Conservation (phyloP, 2,329 filamentous ascomycete genomes). For the Pseudopyricularia javanii region DNA sequence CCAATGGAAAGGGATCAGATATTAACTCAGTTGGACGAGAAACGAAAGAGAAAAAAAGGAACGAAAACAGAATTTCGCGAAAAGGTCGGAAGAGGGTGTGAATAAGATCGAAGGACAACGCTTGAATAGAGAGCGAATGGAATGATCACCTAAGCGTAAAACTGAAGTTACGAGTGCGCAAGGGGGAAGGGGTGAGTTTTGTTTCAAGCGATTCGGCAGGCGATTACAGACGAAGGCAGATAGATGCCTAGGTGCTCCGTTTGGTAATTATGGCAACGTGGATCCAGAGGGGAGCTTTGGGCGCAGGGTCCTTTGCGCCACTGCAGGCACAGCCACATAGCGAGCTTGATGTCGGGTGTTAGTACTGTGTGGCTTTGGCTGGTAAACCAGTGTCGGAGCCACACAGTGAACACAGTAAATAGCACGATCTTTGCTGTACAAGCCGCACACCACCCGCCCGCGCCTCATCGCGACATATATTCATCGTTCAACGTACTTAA, state of each 20-base stretch:
- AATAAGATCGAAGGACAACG: background rate
- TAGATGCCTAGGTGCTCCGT: too few relatives aligned
- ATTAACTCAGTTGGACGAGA: background rate
- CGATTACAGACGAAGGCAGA: background rate
- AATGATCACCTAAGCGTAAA: background rate
- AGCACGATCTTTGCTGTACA: too few relatives aligned
- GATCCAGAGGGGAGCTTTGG: too few relatives aligned
- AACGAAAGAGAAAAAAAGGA: background rate
- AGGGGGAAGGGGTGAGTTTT: background rate
- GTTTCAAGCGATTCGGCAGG: background rate
- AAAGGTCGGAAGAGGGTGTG: background rate
- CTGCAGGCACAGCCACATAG: background rate
- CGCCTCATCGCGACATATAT: too few relatives aligned
- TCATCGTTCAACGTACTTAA: too few relatives aligned
- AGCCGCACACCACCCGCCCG: too few relatives aligned
- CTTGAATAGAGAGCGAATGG: background rate
- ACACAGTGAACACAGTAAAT: too few relatives aligned
- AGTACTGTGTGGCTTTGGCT: background rate
- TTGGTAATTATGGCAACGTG: too few relatives aligned
- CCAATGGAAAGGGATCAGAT: background rate
- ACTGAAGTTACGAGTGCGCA: background rate
- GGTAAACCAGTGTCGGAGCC: too few relatives aligned
- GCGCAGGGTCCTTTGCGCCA: background rate
- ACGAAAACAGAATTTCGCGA: background rate
- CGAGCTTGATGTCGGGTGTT: background rate